Conservation (phyloP, 2,329 filamentous ascomycete species). For the Penicillium sp. region DNA sequence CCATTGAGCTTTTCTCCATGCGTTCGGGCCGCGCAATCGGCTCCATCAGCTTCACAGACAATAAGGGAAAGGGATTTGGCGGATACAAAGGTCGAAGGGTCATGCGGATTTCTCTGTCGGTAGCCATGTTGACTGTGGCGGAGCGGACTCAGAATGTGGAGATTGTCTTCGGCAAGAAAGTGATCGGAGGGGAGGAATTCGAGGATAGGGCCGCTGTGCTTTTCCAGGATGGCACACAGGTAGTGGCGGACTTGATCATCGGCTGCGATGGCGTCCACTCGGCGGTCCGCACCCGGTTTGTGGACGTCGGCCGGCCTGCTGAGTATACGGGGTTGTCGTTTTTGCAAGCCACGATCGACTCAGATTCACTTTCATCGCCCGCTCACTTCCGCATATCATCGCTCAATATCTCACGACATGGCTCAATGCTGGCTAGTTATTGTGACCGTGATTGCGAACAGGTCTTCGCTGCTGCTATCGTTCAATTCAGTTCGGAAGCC, state of each 20-base stretch:
- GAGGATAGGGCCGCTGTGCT: slow-evolving; percentile 31
- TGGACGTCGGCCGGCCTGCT: slow-evolving; percentile 36
- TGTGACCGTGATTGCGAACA: slow-evolving; percentile 35
- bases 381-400: slow-evolving; percentile 41
- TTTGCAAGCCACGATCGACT: slow-evolving; percentile 35
- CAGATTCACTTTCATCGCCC: slow-evolving; percentile 21
- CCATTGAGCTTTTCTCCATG: slow-evolving; percentile 41
- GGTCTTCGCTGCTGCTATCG: slow-evolving; percentile 42
- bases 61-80: slow-evolving; percentile 37
- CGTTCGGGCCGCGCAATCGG: slow-evolving; percentile 41
- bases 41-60: slow-evolving; percentile 38
- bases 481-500: slow-evolving; percentile 34
- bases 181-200: slow-evolving; percentile 35
- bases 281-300: slow-evolving; percentile 34
- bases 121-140: slow-evolving; percentile 41
- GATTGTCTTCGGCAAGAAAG: slow-evolving; percentile 44
- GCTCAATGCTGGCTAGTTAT: slow-evolving; percentile 41
- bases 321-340: slow-evolving; percentile 44
- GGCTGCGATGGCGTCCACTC: slow-evolving; percentile 46
- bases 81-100: slow-evolving; percentile 43
- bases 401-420: slow-evolving; percentile 40
- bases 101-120: slow-evolving; percentile 41
- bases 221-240: slow-evolving; percentile 39
- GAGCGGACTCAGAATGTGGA: slow-evolving; percentile 37
- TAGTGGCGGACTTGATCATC: slow-evolving; percentile 36